Evolutionary conservation across 2,329 filamentous ascomycete genomes (phyloP), one percentile per base, ranked within the genome.

Genomic region (Parafenestella ontariensis): DNA sequence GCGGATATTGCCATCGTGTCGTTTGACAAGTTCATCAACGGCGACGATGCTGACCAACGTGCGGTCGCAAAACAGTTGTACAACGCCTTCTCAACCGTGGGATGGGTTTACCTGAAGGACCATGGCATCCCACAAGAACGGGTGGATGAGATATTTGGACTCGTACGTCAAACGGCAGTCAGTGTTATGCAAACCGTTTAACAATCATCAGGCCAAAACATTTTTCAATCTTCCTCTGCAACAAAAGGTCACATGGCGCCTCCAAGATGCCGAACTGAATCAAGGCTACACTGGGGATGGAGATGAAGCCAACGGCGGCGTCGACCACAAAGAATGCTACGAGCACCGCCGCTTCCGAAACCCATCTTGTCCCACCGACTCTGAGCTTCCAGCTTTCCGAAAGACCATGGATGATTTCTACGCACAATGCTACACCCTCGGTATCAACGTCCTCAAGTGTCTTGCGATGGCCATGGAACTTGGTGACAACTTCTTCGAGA

Each of bases 51-150:
- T 3, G 65, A 65, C 11, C 62, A 60, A 34, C 57, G 52, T 10
- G 58, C 49, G 4, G 66, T 71, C 20, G 64, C 66, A 3, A 68
- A 59, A 39, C 50, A 76, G 33, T 67, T 79, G 13, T 75, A 78
- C 52, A 49, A 71, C 13, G 77, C 76, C 2, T 77, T 77, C 34
- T 71, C 70, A 36, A 72, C 65, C 6, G 70, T 77, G 7, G 77
- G 77, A 2, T 79, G 78, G 64, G 76, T 78, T n/a, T 78, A 78
- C 46, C 61, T 80, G 24, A 71, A 72, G 53, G 77, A 77, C 37
- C 75, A 78, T 50, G 75, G 75, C 7, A 66, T 80, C 1, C 61
- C 71, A 3, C 68, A 73, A 53, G 59, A 68, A 21, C 54, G 64
- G 20, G 64, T 78, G 1, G 69, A 73, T 26, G 54, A 69, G 39